Evolutionary conservation across 2,329 filamentous ascomycete species (phyloP).

Genomic region (Colletotrichum incanum): DNA sequence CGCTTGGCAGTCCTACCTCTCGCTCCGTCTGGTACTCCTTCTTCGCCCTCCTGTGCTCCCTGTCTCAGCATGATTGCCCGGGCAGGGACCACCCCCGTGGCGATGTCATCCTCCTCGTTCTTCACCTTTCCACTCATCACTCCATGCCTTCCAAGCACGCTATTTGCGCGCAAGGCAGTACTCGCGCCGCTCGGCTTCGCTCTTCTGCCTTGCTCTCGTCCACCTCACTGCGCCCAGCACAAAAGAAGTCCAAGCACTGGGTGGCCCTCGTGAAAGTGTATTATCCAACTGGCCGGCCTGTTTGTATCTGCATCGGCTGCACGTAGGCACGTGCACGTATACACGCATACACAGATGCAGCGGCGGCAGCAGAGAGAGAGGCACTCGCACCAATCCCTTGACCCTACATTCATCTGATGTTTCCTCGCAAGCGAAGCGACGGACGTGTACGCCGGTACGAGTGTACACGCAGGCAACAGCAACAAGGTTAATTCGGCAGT

Average conservation of each 20-base stretch:
- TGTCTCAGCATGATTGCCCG: constrained; percentile 15
- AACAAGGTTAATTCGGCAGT: neutral
- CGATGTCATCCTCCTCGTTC: constrained; percentile 1
- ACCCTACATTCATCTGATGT: constrained; percentile 28
- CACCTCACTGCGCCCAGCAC: too few relatives aligned
- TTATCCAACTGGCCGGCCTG: neutral
- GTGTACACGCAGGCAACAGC: neutral
- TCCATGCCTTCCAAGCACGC: neutral
- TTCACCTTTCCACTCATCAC: neutral
- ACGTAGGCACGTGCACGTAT: neutral
- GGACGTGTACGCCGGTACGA: constrained; percentile 13
- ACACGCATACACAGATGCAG: neutral
- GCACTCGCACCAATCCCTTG: neutral
- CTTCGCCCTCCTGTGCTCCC: neutral
- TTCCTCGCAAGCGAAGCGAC: neutral
- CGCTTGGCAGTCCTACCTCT: constrained; percentile 5
- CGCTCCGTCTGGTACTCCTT: neutral
- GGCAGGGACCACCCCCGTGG: constrained; percentile 12
- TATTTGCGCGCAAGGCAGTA: too few relatives aligned
- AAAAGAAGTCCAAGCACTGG: neutral
- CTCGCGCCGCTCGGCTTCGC: neutral
- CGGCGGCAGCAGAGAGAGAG: neutral
- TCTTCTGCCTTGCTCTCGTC: neutral
- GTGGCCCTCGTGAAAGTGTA: neutral
- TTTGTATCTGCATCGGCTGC: constrained; percentile 2